Evolutionary conservation across 495 filamentous ascomycete genomes (phyloP), one percentile per base, ranked within the genome.

Genomic region (Aspergillus affinis): DNA sequence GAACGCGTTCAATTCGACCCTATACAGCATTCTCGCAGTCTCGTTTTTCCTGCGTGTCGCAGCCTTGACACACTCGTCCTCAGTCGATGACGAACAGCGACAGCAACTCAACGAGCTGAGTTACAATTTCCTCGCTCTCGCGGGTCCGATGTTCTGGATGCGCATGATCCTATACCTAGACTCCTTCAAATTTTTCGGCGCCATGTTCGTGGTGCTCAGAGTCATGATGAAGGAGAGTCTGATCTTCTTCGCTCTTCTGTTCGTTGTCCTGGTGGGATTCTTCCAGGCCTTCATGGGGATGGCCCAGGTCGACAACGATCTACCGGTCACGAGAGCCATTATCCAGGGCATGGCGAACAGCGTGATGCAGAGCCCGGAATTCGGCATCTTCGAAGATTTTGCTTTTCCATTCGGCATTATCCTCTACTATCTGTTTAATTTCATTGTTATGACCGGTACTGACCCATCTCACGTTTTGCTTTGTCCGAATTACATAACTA

Each of bases 171-270:
- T 98, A 8, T 98, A 96, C 69, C 82, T 98, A 9, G 94, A 98
- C 77, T 88, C 86, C 0, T 91, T 94, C 77, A 88, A 90, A 60
- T 98, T 98, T 81, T 98, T 98, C 63, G 94, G 94, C 48, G 91
- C 91, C 54, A 98, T 98, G 95, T 82, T 98, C 36, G 93, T 98
- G 8, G 90, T 98, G 5, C 77, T 98, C 36, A 92, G 97, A 67
- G 92, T 98, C 53, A 98, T 98, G 95, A 98, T 98, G 94, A 91
- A 93, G 66, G 94, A 98, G 70, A 95, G 90, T 57, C 75, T 98
- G 55, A 97, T 98, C 62, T 98, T 98, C 81, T 98, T 98, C 65
- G 90, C 92, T 7, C 82, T 98, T n/a, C 83, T 98, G 6, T 75
- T 87, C 52, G 86, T 97, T 52, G 88, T 98, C 53, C 75, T 96